Base-by-base conservation (phyloP, 2,329 filamentous ascomycete genomes). In the Rosellinia necatrix region DNA sequence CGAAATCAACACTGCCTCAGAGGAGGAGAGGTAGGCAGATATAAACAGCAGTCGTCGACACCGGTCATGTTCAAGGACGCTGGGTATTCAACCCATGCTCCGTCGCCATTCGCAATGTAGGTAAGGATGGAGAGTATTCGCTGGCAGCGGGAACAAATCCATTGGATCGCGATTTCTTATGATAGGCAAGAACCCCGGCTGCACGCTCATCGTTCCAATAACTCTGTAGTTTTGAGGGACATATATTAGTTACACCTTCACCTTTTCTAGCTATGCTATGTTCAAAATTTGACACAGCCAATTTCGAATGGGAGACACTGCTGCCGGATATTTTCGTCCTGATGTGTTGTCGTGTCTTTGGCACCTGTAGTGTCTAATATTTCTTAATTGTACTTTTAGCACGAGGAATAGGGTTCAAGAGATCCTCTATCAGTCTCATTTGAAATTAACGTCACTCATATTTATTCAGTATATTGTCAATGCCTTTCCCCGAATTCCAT, bases 81-180 rank as follows among this genome's bases (percentile, higher is more conserved):
- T 6, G 42, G 35, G 13, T 42, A 50, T 24, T 32, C 19, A 15
- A 21, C 25, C 25, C 35, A 24, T 24, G 5, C 7, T n/a, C 12
- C n/a, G 22, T n/a, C 25, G 25, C 24, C 35, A 9, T 34, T 29
- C 7, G 37, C 4, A 19, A 50, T 42, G 21, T 41, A 42, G 1
- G 48, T 17, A 13, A 50, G 37, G 17, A 50, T 42, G 15, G 48
- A 50, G 17, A 42, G 6, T 10, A 34, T 32, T 13, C 25, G 48
- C 34, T 41, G 12, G 37, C 27, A 42, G 3, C 25, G 15, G 17
- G 2, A 13, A 8, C 5, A 13, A 19, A 50, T 50, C 4, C 2
- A 6, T 12, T 32, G 7, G 17, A 50, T 50, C 6, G 22, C 37
- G 24, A 24, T 15, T 25, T 15, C 2, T 42, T n/a, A 25, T 25